Evolutionary conservation across 2,329 filamentous ascomycete genomes (phyloP), one percentile per base, ranked within the genome.

Genomic region (Aureobasidium subglaciale): DNA sequence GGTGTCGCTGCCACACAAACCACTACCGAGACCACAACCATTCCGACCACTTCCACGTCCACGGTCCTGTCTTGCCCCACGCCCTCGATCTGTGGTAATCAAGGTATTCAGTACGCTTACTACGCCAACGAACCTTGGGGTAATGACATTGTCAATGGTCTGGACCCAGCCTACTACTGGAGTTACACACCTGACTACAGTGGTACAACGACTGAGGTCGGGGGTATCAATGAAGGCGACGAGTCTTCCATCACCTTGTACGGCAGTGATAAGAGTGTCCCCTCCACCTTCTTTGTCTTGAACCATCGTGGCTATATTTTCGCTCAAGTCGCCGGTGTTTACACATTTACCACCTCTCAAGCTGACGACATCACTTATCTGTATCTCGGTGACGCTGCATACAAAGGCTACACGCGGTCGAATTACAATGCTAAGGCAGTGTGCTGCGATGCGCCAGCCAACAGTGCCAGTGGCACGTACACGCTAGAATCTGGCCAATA

Each of bases 251-350:
- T 27, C 5, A 27, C 25, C 8, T 9, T 50, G 6, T 50, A 50
- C 32, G 32, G 32, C 32, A 50, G 18, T 8, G n/a, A 18, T 1
- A 10, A 50, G 9, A 38, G n/a, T 8, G 30, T 50, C 1, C 22
- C 22, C n/a, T 8, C 46, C 5, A 50, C 10, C 27, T 55, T 18
- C 22, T 58, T 38, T n/a, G 43, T 30, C 5, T 27, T 64, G 37
- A 62, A 63, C 38, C 61, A 65, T 40, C 63, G 60, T 18, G 63
- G 52, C 11, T 64, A 65, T 57, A 27, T 55, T 11, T 55, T 32
- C n/a, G 52, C 52, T 9, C 25, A 43, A 18, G 27, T 29, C 32
- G 55, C 59, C 18, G 61, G 63, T 37, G 56, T 49, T 20, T 65
- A 65, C 41, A 65, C 60, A 4, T 62, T 64, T 49, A 60, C 41